Conservation (phyloP, 768 basidiomycete genomes). For the Kwoniella dejecticola region DNA sequence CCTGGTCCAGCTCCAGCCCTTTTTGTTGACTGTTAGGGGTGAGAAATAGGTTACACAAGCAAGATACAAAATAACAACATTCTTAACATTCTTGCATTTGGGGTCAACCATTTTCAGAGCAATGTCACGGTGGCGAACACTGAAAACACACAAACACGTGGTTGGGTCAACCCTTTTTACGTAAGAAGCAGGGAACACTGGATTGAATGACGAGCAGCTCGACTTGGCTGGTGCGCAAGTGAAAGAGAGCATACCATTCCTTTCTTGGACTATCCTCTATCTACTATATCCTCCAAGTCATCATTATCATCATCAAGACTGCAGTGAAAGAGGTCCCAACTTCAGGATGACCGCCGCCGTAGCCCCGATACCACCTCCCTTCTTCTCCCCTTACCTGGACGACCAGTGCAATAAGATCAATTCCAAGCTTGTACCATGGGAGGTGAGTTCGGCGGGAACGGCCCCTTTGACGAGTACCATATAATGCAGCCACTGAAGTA, state of each 20-base stretch:
- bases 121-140: constrained; percentile 12
- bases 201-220: constrained; percentile 10
- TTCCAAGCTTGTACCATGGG: constrained; percentile 92
- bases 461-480: not conserved
- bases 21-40: constrained; percentile 9
- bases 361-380: constrained; percentile 53
- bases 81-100: too few species aligned
- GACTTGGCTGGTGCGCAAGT: too few species aligned
- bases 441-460: constrained; percentile 62
- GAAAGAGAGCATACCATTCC: not conserved
- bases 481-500: not conserved
- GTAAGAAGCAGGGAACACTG: not conserved
- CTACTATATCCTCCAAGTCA: too few species aligned
- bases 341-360: constrained; percentile 37
- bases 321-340: too few species aligned
- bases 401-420: constrained; percentile 84
- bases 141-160: not conserved
- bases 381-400: constrained; percentile 68
- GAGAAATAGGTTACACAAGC: too few species aligned
- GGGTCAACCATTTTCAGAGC: too few species aligned
- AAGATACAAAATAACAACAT: too few species aligned
- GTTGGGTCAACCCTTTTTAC: not conserved
- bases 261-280: too few species aligned
- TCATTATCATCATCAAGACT: too few species aligned
- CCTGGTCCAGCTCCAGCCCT: constrained; percentile 9